These are phyloP conservation scores for Piromyces sp. DNA, from an alignment of 192 early-diverging fungal species.

Conservation along the genomic window DNA sequence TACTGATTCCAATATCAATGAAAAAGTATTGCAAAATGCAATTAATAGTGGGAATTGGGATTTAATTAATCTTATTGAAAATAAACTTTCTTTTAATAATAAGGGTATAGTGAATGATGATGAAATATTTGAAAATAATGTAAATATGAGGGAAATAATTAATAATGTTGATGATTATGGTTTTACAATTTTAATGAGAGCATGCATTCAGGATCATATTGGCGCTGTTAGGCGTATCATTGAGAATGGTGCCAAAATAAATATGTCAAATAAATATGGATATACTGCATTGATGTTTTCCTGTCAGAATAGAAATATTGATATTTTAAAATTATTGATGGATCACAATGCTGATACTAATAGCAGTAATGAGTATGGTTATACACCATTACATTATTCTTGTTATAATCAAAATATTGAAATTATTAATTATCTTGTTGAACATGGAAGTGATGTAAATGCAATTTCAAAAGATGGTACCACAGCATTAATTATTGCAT, in stretches of 20 bases:
- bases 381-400: not conserved
- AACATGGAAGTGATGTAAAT: too few species aligned
- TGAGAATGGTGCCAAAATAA: not conserved
- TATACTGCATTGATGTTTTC: not conserved
- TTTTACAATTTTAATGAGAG: not conserved
- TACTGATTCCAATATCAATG: not conserved
- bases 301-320: not conserved
- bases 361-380: not conserved
- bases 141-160: too few species aligned
- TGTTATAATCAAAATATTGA: too few species aligned
- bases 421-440: too few species aligned
- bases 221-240: not conserved
- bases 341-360: not conserved
- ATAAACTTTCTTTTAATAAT: too few species aligned
- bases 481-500: too few species aligned
- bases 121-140: too few species aligned
- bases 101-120: too few species aligned
- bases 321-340: not conserved
- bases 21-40: not conserved
- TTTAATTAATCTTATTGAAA: not conserved
- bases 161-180: too few species aligned
- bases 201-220: not conserved
- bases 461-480: too few species aligned
- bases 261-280: not conserved
- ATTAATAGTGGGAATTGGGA: not conserved